Evolutionary conservation across 768 basidiomycete genomes (phyloP).

Genomic region (Trichaptum fuscoviolaceum): DNA sequence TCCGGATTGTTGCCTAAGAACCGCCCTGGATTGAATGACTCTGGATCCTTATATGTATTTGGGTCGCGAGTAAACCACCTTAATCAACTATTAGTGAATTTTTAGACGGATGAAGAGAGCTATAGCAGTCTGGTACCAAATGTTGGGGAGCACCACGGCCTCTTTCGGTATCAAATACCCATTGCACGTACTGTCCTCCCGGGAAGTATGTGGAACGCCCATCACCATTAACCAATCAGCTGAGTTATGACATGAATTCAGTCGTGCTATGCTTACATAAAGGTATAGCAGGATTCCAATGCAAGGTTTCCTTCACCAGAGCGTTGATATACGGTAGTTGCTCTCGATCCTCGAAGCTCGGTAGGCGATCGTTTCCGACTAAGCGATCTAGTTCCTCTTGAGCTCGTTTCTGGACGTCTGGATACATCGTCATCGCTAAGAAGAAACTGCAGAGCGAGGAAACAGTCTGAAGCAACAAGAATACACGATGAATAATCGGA

Average conservation of each 20-base stretch:
- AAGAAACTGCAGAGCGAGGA: conserved; percentile 29
- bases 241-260: background rate
- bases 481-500: background rate
- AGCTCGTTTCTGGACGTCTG: conserved; percentile 29
- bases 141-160: background rate
- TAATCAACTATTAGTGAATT: background rate
- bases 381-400: conserved; percentile 38
- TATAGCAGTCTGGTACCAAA: conserved; percentile 9
- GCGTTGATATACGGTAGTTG: conserved; percentile 33
- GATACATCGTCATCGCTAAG: conserved; percentile 34
- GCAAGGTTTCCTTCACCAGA: conserved; percentile 27
- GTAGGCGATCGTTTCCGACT: conserved; percentile 29
- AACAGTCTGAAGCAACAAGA: conserved; percentile 21
- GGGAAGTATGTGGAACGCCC: conserved; percentile 8
- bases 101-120: background rate
- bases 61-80: conserved; percentile 32
- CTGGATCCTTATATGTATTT: conserved; percentile 26
- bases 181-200: conserved; percentile 4
- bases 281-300: conserved; percentile 20
- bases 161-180: background rate
- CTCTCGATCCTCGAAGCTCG: conserved; percentile 25
- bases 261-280: conserved; percentile 15
- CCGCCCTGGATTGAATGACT: conserved; percentile 31
- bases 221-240: background rate
- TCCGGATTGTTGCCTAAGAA: conserved; percentile 19